Evolutionary conservation across 805 yeast species (phyloP), one percentile per base, ranked within the genome.

Genomic region (Torulaspora microellipsoides): DNA sequence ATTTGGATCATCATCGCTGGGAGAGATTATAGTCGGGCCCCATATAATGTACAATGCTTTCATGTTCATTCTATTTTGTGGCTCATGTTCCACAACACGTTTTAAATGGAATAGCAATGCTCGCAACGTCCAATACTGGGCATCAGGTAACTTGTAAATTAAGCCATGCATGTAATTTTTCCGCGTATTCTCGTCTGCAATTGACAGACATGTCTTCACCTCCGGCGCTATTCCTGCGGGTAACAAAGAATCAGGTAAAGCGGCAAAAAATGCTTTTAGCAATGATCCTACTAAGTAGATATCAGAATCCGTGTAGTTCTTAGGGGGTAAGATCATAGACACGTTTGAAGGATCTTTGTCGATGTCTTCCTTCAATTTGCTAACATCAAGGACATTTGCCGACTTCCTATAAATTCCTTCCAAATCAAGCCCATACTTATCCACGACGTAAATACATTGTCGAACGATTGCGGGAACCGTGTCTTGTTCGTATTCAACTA

Each of bases 391-490:
- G 33, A 77, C 78, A 62, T 84, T 86, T 0, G 96, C 96, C 41
- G 85, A 81, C 28, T 87, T 80, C 44, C 97, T 73, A 63, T 93
- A 93, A 29, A 93, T 82, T 0, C 98, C 98, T 60, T 89, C 97
- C 28, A 85, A 70, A 40, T 86, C 83, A 31, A 84, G 62, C 1
- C 99, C 99, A 60, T 84, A 81, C 32, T 73, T 75, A 59, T 93
- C 98, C 29, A 93, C 81, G 7, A 90, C 83, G 50, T 81, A 83
- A 40, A 91, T 85, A 71, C 97, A 90, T 59, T 83, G 86, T 50
- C 83, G 81, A 9, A 93, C 99, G 38, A 93, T 77, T 13, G 84
- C 75, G 1, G 99, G 99, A 4, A 93, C 96, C 64, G 86, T 83
- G 52, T 87, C 95, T 42, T 89, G 91, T 49, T 95, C 96, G 53